Evolutionary conservation across 306 rosid species (phyloP).

Genomic region (Senna tora): DNA sequence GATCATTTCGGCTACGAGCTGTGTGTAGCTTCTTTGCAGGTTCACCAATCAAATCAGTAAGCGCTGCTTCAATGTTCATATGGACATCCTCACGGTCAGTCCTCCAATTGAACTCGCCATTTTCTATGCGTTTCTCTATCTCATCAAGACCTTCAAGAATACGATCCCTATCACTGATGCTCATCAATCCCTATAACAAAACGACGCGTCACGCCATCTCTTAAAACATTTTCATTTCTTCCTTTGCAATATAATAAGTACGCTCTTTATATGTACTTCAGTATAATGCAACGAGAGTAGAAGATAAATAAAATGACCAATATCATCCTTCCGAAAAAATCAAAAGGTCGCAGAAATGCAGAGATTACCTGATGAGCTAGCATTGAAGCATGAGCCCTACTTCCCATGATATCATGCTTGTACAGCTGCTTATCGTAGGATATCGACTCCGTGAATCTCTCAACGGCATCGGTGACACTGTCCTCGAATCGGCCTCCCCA

Average conservation of each 20-base stretch:
- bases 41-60: constrained; percentile 89
- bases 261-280: background rate
- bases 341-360: background rate
- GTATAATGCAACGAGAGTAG: background rate
- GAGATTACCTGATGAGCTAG: constrained; percentile 76
- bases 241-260: background rate
- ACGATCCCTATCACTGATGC: constrained; percentile 60
- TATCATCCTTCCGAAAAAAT: background rate
- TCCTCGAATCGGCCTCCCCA: constrained; percentile 99
- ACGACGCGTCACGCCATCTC: background rate
- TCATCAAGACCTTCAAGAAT: constrained; percentile 70
- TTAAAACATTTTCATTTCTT: background rate
- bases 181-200: constrained; percentile 70
- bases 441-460: constrained; percentile 92
- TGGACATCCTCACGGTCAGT: constrained; percentile 94
- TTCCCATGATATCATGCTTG: constrained; percentile 88
- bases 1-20: constrained; percentile 91
- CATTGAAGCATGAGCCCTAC: constrained; percentile 93
- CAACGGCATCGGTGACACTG: constrained; percentile 82
- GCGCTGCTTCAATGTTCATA: constrained; percentile 96
- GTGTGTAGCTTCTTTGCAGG: constrained; percentile 98
- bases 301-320: background rate
- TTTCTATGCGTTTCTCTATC: constrained; percentile 72
- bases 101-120: constrained; percentile 86
- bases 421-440: constrained; percentile 80